Evolutionary conservation across 306 rosid species (phyloP).

Genomic region (Pachyrhizus erosus): DNA sequence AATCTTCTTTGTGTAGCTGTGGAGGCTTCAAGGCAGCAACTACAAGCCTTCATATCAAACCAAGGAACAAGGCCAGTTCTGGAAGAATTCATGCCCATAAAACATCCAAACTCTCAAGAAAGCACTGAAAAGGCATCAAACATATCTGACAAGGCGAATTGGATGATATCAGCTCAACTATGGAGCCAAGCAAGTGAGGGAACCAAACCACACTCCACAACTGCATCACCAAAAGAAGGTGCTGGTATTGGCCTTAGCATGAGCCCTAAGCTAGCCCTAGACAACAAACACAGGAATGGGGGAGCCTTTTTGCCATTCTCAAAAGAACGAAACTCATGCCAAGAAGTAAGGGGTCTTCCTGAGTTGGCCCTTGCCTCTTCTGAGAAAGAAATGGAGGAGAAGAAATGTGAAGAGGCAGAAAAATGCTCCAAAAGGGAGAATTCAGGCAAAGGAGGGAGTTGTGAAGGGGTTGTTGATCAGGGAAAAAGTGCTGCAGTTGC

Average conservation of each 20-base stretch:
- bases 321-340: slow-evolving; percentile 55
- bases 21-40: slow-evolving; percentile 79
- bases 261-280: slow-evolving; percentile 61
- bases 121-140: slow-evolving; percentile 55
- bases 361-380: slow-evolving; percentile 66
- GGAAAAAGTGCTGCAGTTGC: slow-evolving; percentile 52
- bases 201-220: slow-evolving; percentile 49
- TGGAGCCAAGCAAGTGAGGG: slow-evolving; percentile 83
- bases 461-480: slow-evolving; percentile 43
- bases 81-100: slow-evolving; percentile 87
- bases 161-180: slow-evolving; percentile 90
- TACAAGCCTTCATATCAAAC: slow-evolving; percentile 61
- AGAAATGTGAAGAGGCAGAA: slow-evolving; percentile 46
- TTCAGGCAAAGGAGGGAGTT: slow-evolving; percentile 18
- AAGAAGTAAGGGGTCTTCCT: slow-evolving; percentile 53
- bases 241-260: slow-evolving; percentile 55
- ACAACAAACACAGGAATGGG: slow-evolving; percentile 63
- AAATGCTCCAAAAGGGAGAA: slow-evolving; percentile 29
- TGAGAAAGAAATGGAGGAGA: slow-evolving; percentile 53
- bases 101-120: slow-evolving; percentile 62
- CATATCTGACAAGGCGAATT: slow-evolving; percentile 75
- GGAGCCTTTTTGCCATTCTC: slow-evolving; percentile 91
- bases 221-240: slow-evolving; percentile 48
- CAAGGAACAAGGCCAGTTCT: slow-evolving; percentile 74
- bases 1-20: slow-evolving; percentile 51